Evolutionary conservation across 1,139 yeast species (phyloP).

Genomic region (Yamadazyma conglobata): DNA sequence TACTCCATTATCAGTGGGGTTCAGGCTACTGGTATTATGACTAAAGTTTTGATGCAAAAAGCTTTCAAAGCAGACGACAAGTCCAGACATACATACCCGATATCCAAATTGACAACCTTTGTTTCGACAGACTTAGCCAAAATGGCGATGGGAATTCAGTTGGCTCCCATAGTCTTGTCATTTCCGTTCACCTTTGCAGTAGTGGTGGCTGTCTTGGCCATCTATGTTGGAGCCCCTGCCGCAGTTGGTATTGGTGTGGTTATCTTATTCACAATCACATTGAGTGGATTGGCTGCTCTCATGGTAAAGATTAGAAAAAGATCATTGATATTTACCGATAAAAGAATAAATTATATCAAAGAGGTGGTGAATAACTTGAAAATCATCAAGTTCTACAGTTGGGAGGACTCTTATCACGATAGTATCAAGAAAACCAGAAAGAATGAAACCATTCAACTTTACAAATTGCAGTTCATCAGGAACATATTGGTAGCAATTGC

Average conservation of each 20-base stretch:
- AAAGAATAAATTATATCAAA: conserved; percentile 30
- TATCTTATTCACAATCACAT: conserved; percentile 22
- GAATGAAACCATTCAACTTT: conserved; percentile 47
- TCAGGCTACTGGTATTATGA: conserved; percentile 61
- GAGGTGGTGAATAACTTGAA: conserved; percentile 36
- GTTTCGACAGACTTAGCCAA: conserved; percentile 37
- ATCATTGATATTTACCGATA: conserved; percentile 32
- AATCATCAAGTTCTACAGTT: conserved; percentile 45
- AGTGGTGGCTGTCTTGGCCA: conserved; percentile 29
- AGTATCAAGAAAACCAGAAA: conserved; percentile 45
- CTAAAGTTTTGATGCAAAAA: conserved; percentile 64
- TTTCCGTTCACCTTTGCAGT: conserved; percentile 31
- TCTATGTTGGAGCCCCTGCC: conserved; percentile 34
- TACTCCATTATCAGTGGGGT: conserved; percentile 51
- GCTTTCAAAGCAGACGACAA: conserved; percentile 59
- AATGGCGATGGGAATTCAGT: conserved; percentile 33
- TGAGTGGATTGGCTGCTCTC: conserved; percentile 22
- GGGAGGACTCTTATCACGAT: conserved; percentile 63
- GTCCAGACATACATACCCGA: conserved; percentile 57
- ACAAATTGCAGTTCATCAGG: conserved; percentile 51
- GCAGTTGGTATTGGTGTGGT: conserved; percentile 34
- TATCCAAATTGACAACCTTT: conserved; percentile 63
- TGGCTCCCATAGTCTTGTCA: conserved; percentile 26
- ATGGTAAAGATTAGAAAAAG: conserved; percentile 25
- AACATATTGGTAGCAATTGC: conserved; percentile 59